Conservation (phyloP, 164 flowering plant species). For the Pachysandra terminalis region DNA sequence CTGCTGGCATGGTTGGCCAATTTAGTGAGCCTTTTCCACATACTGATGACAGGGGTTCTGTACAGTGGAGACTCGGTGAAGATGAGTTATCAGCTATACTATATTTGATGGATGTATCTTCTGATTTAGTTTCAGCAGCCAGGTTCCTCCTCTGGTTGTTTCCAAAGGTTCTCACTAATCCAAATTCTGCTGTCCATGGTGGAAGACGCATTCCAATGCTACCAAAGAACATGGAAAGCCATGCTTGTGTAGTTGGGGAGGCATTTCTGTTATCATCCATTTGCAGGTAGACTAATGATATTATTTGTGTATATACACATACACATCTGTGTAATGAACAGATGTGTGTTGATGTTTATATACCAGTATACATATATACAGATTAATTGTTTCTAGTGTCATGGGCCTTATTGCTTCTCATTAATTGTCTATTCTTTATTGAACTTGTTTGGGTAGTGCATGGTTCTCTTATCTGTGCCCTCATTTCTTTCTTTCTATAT, state of each 20-base stretch:
- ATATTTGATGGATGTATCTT: conserved; percentile 74
- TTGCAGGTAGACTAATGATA: conserved; percentile 51
- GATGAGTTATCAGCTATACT: conserved; percentile 72
- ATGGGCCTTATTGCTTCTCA: too few species aligned
- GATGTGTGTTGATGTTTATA: too few species aligned
- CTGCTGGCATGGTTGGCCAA: conserved; percentile 48
- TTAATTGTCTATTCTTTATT: too few species aligned
- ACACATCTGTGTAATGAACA: too few species aligned
- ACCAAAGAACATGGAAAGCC: conserved; percentile 58
- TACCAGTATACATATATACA: too few species aligned
- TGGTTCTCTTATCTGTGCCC: too few species aligned
- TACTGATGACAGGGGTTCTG: conserved; percentile 53
- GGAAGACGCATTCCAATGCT: conserved; percentile 51
- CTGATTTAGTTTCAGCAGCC: conserved; percentile 62
- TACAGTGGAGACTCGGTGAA: conserved; percentile 84
- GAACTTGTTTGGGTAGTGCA: too few species aligned
- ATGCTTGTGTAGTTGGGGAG: conserved; percentile 80
- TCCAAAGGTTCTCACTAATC: conserved; percentile 53
- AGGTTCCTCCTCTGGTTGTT: conserved; percentile 84
- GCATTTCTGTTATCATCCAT: conserved; percentile 72
- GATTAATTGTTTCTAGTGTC: too few species aligned
- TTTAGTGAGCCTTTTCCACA: conserved; percentile 38
- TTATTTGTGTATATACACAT: too few species aligned
- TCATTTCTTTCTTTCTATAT: too few species aligned
- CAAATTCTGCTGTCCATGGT: conserved; percentile 46